phyloP scores from a whole-genome alignment of 345 rosid genomes.

The Lumnitzera racemosa region DNA sequence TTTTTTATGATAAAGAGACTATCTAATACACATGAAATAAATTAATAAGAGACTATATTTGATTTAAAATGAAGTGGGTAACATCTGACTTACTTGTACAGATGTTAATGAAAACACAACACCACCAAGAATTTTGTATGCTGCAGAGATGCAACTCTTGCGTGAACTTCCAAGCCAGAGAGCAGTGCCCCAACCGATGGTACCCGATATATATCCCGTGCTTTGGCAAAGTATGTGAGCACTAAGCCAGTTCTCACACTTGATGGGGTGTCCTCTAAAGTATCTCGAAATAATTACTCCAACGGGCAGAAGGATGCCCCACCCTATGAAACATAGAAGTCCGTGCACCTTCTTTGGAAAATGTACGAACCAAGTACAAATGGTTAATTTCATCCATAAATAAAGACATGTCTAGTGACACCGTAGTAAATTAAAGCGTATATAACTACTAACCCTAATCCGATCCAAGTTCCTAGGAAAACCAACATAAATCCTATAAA shows the following conservation, averaged over 20 bases:
- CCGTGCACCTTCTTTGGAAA: constrained; percentile 26
- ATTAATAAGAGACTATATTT: no score
- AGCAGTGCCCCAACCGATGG: constrained; percentile 32
- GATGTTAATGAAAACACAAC: constrained; percentile 24
- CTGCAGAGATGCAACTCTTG: constrained; percentile 10
- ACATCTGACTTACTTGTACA: constrained; percentile 20
- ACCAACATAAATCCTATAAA: no score
- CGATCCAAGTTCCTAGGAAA: no score
- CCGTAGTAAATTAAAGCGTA: no score
- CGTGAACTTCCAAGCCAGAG: constrained; percentile 24
- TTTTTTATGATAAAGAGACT: no score
- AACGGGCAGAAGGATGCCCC: constrained; percentile 29
- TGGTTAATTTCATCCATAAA: no score
- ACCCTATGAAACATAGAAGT: constrained; percentile 29
- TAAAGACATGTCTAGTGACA: no score
- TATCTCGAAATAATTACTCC: constrained; percentile 31
- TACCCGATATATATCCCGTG: constrained; percentile 20
- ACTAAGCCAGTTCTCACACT: constrained; percentile 27
- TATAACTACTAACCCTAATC: no score
- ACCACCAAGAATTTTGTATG: constrained; percentile 28
- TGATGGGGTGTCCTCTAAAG: constrained; percentile 19
- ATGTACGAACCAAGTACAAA: no score
- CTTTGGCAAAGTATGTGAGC: constrained; percentile 27
- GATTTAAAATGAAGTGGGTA: no score
- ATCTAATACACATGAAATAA: no score